These are phyloP conservation scores for Colletotrichum endophyticum DNA, from an alignment of 2,329 filamentous ascomycete genomes.

Conservation along the genomic window DNA sequence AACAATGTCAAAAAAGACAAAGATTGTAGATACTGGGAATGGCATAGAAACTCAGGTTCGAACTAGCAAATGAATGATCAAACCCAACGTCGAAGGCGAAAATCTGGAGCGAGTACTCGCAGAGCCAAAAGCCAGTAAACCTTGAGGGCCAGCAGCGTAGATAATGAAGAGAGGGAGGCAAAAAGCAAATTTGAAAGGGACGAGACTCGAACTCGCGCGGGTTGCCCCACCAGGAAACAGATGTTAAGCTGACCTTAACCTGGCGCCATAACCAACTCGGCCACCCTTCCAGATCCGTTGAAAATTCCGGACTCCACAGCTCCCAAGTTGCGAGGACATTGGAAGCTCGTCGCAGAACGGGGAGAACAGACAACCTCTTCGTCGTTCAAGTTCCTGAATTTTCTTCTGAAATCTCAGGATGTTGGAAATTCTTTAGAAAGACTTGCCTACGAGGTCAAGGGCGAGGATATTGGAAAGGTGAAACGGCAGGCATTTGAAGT, in stretches of 20 bases:
- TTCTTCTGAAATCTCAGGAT: not conserved
- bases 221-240: not conserved
- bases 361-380: not conserved
- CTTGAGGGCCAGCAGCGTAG: rapidly evolving
- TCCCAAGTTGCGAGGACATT: not conserved
- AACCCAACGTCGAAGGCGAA: not conserved
- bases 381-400: not conserved
- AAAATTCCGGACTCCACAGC: rapidly evolving
- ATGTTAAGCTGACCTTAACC: not conserved
- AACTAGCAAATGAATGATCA: not conserved
- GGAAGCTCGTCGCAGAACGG: not conserved
- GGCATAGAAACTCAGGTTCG: not conserved
- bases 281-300: not conserved
- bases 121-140: not conserved
- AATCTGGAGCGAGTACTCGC: not conserved
- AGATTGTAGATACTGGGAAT: not conserved
- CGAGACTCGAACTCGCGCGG: not conserved
- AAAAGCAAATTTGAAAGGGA: not conserved
- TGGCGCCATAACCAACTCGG: not conserved
- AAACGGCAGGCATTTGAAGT: not conserved
- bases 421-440: not conserved
- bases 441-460: not conserved
- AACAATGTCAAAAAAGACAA: not conserved
- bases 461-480: not conserved
- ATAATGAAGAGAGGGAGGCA: not conserved